Base-by-base conservation (phyloP, 1,284 basidiomycete genomes). In the Phenoliferia sp. region DNA sequence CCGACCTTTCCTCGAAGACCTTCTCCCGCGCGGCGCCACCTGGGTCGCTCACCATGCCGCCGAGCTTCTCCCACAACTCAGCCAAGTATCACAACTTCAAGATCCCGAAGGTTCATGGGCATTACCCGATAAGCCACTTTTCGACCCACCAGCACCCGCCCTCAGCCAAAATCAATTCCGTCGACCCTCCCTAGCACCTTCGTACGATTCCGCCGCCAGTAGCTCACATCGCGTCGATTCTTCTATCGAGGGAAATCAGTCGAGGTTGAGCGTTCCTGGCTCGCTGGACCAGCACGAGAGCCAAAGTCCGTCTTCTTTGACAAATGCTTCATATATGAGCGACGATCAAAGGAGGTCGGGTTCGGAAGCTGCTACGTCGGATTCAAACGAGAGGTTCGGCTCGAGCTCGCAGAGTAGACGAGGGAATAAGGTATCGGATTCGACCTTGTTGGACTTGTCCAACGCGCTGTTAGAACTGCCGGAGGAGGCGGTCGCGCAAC, bases 31-130 rank as follows among this genome's bases (percentile, higher is more conserved):
- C 16, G 67, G 69, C 19, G 67, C 61, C 32, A 71, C 70, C 10
- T 77, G 75, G 75, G 63, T 77, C n/a, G 65, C 70, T 2, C 77
- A 77, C 59, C 76, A 75, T 62, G 77, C 75, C 4, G 64, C 75
- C 54, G 76, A 77, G 39, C 69, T 78, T 22, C 59, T 74, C 15
- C 75, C 74, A 9, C 66, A 74, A 28, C 67, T 75, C 15, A 58
- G 68, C 28, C 36, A 59, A 12, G 58, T 75, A 9, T 35, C 55
- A 3, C 32, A 29, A 1, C 56, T 69, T 52, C 0, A 31, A n/a
- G 77, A 78, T 36, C 70, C 72, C 16, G 76, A 77, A 26, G 29
- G 31, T 3, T 63, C 71, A 4, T 78, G 77, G 77, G 75, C 76
- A 2, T 39, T 76, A 5, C 74, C 75, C 1, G 75, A 77, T 50